Conservation (phyloP, 78 protist species). For the Planoprotostelium fungivorum region DNA sequence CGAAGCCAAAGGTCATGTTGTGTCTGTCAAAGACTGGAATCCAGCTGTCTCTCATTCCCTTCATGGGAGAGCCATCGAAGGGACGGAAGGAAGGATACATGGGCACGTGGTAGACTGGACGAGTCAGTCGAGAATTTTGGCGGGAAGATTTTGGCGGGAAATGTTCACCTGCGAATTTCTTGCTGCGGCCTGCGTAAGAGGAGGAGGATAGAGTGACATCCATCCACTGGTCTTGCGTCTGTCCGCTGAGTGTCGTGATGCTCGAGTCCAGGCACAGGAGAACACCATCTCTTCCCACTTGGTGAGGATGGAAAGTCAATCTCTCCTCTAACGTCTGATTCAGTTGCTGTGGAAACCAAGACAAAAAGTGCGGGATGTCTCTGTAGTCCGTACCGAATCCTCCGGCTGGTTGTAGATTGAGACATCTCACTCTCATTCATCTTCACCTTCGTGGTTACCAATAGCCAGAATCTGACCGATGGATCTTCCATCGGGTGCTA, state of each 20-base stretch:
- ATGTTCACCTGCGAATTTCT: background rate
- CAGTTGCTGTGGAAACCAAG: background rate
- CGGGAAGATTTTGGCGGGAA: no score
- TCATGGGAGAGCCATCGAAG: constrained; percentile 15
- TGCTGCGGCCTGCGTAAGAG: background rate
- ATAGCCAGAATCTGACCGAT: constrained; percentile 28
- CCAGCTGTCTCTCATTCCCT: constrained; percentile 23
- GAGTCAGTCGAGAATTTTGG: no score
- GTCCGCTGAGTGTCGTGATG: background rate
- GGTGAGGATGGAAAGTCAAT: background rate
- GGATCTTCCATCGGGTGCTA: constrained; percentile 25
- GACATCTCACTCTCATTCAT: background rate
- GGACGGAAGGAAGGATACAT: constrained; percentile 32
- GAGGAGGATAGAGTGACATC: background rate
- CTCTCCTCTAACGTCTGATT: background rate
- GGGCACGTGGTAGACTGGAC: constrained; percentile 36
- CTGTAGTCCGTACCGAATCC: background rate
- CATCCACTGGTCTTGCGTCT: background rate
- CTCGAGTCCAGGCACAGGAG: background rate
- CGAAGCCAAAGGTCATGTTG: constrained; percentile 45
- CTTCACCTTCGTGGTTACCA: constrained; percentile 46
- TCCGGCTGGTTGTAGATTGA: background rate
- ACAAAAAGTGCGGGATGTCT: background rate
- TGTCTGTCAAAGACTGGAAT: constrained; percentile 25
- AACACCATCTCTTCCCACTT: background rate